Percentiles rank a stretch among this genome's conserved stretches.
phyloP scores from a whole-genome alignment of 768 basidiomycete genomes.

The Glaciozyma martinii region DNA sequence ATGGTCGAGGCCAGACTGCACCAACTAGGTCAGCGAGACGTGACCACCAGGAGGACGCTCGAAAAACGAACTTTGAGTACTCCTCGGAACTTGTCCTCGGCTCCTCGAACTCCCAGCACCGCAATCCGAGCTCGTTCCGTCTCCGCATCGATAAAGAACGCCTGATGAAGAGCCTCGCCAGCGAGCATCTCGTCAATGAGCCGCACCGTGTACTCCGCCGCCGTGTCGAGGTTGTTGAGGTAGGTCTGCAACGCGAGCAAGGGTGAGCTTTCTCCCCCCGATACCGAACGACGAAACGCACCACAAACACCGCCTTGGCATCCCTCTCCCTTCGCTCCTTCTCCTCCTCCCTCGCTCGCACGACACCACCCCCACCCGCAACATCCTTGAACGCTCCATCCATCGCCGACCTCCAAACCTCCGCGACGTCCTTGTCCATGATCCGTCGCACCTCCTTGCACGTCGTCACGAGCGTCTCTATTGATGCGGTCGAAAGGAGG shows the following conservation, averaged over 20 bases:
- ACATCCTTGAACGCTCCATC: constrained; percentile 64
- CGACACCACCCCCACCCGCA: constrained; percentile 22
- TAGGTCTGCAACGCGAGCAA: constrained; percentile 50
- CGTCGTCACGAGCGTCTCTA: constrained; percentile 53
- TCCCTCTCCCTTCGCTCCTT: constrained; percentile 63
- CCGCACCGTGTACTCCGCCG: constrained; percentile 77
- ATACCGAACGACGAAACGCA: constrained; percentile 42
- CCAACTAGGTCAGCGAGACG: not conserved
- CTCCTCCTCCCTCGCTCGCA: constrained; percentile 52
- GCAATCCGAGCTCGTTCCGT: constrained; percentile 16
- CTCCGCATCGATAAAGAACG: constrained; percentile 37
- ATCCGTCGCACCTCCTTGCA: constrained; percentile 46
- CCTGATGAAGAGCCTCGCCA: constrained; percentile 46
- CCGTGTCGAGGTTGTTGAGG: constrained; percentile 89
- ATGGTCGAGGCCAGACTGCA: constrained; percentile 70
- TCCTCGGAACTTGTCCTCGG: constrained; percentile 53
- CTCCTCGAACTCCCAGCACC: constrained; percentile 14
- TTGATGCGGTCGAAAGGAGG: constrained; percentile 58
- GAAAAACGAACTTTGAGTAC: constrained; percentile 56
- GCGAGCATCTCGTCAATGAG: constrained; percentile 58
- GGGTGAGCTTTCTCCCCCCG: not conserved
- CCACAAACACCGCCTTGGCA: constrained; percentile 68
- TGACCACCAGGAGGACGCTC: not conserved
- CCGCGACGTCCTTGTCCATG: constrained; percentile 73
- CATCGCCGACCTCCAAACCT: constrained; percentile 70